Conservation (phyloP, 2,329 filamentous ascomycete species). For the Cryphonectria carpinicola region DNA sequence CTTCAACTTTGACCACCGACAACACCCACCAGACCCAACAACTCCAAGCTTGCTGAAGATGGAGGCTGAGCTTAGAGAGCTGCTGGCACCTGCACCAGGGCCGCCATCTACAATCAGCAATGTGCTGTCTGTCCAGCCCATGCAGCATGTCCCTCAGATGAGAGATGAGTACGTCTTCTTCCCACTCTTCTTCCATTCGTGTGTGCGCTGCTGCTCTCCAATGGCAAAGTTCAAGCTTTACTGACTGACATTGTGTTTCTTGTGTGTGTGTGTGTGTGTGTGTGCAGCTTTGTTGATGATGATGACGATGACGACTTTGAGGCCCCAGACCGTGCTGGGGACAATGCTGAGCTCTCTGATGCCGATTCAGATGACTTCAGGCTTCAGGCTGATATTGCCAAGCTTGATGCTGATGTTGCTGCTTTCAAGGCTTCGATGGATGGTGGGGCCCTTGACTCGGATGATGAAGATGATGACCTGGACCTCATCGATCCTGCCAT, state of each 20-base stretch:
- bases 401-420: constrained; percentile 42
- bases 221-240: no score
- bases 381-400: constrained; percentile 44
- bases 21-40: background rate
- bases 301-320: constrained; percentile 32
- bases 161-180: constrained; percentile 19
- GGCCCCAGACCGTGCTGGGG: constrained; percentile 26
- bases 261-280: no score
- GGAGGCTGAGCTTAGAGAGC: constrained; percentile 24
- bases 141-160: constrained; percentile 14
- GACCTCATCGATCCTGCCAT: constrained; percentile 23
- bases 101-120: constrained; percentile 24
- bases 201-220: background rate
- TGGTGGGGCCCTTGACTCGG: constrained; percentile 29
- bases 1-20: background rate
- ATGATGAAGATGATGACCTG: constrained; percentile 18
- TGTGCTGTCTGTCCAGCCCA: constrained; percentile 24
- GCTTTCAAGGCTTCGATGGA: constrained; percentile 38
- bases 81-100: constrained; percentile 15
- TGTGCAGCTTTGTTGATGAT: constrained; percentile 15
- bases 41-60: background rate
- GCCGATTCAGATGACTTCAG: constrained; percentile 48
- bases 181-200: no score
- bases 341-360: constrained; percentile 38
- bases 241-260: constrained; percentile 8